Conservation (phyloP, 805 yeast species). For the Groenewaldozyma salmanticensis region DNA sequence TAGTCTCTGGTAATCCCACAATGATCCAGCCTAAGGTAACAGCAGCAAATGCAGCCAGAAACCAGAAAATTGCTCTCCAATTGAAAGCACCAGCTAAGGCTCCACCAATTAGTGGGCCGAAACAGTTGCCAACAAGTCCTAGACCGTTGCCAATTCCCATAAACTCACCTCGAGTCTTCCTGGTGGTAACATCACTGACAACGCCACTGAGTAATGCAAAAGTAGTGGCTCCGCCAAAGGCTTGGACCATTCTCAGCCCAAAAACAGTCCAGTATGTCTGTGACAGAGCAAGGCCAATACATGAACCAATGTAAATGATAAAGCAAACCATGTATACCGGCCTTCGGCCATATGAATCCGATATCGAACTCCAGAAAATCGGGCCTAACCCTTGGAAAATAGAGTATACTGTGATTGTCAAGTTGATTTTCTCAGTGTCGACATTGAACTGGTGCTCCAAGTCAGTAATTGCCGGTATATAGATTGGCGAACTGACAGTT, state of each 20-base stretch:
- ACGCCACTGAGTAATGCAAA: constrained; percentile 62
- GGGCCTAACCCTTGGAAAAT: constrained; percentile 74
- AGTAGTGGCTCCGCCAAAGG: constrained; percentile 67
- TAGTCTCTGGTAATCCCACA: constrained; percentile 62
- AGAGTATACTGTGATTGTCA: constrained; percentile 69
- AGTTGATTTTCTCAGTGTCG: constrained; percentile 47
- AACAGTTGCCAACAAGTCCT: constrained; percentile 61
- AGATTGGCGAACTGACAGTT: constrained; percentile 64
- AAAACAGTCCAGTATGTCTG: constrained; percentile 52
- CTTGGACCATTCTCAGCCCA: constrained; percentile 64
- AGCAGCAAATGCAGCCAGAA: constrained; percentile 58
- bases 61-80: constrained; percentile 65
- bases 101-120: constrained; percentile 67
- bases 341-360: constrained; percentile 66
- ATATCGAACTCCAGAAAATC: constrained; percentile 52
- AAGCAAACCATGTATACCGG: constrained; percentile 52
- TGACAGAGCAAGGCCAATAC: constrained; percentile 56
- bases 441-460: constrained; percentile 47
- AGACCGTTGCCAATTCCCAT: constrained; percentile 59
- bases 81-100: constrained; percentile 36
- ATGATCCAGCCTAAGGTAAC: constrained; percentile 26
- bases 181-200: constrained; percentile 62
- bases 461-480: constrained; percentile 64
- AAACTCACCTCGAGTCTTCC: constrained; percentile 58
- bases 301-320: constrained; percentile 46